Evolutionary conservation across 305 asterid genomes (phyloP).

Genomic region (Fraxinus sp.): DNA sequence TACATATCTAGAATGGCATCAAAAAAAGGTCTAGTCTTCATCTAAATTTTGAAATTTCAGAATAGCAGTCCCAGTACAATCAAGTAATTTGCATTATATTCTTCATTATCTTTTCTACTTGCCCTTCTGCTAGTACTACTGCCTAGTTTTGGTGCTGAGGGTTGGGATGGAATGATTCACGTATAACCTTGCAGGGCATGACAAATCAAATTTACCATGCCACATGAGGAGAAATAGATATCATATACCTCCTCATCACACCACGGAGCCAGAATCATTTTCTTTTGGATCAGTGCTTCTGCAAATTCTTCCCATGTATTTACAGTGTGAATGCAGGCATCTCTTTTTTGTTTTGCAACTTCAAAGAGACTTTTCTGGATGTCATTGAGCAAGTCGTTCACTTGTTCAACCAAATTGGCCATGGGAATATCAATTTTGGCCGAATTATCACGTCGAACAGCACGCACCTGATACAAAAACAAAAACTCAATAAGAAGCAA

Average conservation of each 20-base stretch:
- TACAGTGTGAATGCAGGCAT: conserved; percentile 61
- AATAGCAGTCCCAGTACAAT: not conserved
- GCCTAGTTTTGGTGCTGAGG: not conserved
- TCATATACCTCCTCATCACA: conserved; percentile 77
- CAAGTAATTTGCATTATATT: not conserved
- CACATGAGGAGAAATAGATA: not conserved
- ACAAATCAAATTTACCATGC: conserved; percentile 1
- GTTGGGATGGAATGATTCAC: not conserved
- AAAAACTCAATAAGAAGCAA: not conserved
- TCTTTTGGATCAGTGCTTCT: conserved; percentile 69
- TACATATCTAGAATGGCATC: not conserved
- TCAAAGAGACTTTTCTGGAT: conserved; percentile 67
- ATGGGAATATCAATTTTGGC: conserved; percentile 66
- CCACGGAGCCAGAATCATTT: conserved; percentile 90
- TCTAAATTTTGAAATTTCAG: not conserved
- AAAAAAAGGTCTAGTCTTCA: not conserved
- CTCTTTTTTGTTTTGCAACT: conserved; percentile 69
- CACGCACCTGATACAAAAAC: conserved; percentile 58
- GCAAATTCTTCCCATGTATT: conserved; percentile 74
- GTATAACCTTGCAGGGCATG: not conserved
- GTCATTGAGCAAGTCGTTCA: conserved; percentile 44
- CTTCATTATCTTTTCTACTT: not conserved
- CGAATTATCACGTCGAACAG: conserved; percentile 74
- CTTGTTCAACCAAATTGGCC: conserved; percentile 51
- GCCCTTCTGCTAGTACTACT: not conserved